phyloP scores from a whole-genome alignment of 345 rosid genomes.

The Acer yangbiense region DNA sequence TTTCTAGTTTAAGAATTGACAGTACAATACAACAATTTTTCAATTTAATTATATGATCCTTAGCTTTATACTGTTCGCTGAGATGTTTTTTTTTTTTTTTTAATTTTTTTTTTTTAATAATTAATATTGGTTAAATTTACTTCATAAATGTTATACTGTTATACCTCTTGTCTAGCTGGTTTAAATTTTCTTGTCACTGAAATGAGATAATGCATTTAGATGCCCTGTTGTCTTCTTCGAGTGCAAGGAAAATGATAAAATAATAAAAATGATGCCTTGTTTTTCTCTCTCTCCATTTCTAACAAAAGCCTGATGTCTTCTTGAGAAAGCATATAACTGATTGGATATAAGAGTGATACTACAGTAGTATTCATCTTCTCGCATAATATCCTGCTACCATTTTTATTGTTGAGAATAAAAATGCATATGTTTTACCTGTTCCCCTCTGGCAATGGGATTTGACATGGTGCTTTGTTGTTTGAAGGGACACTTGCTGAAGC shows the following conservation, averaged over 20 bases:
- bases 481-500: constrained; percentile 90
- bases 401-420: constrained; percentile 7
- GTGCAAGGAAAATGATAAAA: neutral
- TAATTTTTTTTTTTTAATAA: neutral
- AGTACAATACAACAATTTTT: neutral
- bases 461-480: constrained; percentile 28
- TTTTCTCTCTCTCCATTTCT: neutral
- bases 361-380: neutral
- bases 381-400: neutral
- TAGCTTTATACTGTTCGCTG: neutral
- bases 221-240: neutral
- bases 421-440: constrained; percentile 9
- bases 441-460: constrained; percentile 21
- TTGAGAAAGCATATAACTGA: neutral
- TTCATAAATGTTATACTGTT: neutral
- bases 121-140: neutral
- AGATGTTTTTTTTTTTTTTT: neutral
- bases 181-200: neutral
- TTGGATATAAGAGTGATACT: neutral
- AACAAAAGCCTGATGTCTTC: neutral
- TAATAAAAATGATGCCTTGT: neutral
- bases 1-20: neutral
- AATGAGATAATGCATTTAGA: neutral
- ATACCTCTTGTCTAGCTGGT: neutral
- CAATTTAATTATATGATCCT: neutral